Evolutionary conservation across 2,329 filamentous ascomycete species (phyloP).

Genomic region (Botryosphaeria dothidea): DNA sequence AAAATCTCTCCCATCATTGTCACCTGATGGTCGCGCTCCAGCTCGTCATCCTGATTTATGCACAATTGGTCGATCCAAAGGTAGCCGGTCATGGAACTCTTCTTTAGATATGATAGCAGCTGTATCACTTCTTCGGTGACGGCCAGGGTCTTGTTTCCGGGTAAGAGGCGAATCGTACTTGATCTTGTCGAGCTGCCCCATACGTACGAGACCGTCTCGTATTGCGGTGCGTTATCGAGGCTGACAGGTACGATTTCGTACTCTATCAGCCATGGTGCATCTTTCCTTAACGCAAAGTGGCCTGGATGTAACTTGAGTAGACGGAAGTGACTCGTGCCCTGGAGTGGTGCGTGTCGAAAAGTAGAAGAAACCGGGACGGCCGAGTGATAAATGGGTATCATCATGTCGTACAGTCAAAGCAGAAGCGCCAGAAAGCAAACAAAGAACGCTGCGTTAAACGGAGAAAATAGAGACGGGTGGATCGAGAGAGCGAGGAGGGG

Average conservation of each 20-base stretch:
- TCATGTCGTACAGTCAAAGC: background rate
- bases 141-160: constrained; percentile 9
- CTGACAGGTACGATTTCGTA: background rate
- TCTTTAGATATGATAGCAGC: constrained; percentile 10
- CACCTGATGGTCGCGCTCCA: constrained; percentile 19
- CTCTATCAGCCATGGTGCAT: constrained; percentile 7
- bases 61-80: constrained; percentile 23
- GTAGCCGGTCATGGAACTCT: constrained; percentile 3
- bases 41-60: constrained; percentile 21
- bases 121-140: constrained; percentile 14
- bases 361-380: background rate
- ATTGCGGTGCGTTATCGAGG: background rate
- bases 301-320: background rate
- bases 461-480: background rate
- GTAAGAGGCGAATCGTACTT: background rate
- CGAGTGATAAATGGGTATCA: constrained; percentile 11
- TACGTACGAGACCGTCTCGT: constrained; percentile 22
- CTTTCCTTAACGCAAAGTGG: background rate
- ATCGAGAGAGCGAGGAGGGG: background rate
- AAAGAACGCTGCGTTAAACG: background rate
- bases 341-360: background rate
- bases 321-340: background rate
- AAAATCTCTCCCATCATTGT: constrained; percentile 18
- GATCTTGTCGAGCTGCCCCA: constrained; percentile 21
- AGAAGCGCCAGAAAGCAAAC: background rate